Evolutionary conservation across 2,329 filamentous ascomycete species (phyloP).

Genomic region (Dendryphion nanum): DNA sequence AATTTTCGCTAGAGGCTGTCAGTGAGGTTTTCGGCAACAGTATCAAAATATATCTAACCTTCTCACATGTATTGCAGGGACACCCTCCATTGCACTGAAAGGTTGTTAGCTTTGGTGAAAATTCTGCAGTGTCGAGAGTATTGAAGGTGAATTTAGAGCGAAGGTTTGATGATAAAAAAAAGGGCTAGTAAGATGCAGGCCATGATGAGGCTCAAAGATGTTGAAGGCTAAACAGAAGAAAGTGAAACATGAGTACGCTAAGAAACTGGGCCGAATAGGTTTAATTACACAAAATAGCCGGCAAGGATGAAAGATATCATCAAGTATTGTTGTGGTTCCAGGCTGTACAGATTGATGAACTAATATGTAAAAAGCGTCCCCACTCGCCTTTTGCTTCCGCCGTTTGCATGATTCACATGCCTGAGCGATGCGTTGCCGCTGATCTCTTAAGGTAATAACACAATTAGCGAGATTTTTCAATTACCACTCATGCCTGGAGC

Average conservation of each 20-base stretch:
- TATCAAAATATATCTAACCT: conserved; percentile 38
- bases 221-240: background rate
- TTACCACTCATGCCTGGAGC: conserved; percentile 6
- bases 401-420: conserved; percentile 66
- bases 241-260: conserved; percentile 1
- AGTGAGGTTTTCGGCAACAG: conserved; percentile 8
- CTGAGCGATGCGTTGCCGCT: conserved; percentile 62
- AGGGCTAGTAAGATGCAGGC: too few relatives aligned
- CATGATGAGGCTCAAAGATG: too few relatives aligned
- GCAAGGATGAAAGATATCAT: too few relatives aligned
- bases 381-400: conserved; percentile 65
- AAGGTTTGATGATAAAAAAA: too few relatives aligned
- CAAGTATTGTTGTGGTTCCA: too few relatives aligned
- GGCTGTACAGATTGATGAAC: too few relatives aligned
- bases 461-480: conserved; percentile 47
- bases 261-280: conserved; percentile 3
- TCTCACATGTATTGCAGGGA: conserved; percentile 60
- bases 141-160: too few relatives aligned
- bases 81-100: conserved; percentile 58
- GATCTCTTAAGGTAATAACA: too few relatives aligned
- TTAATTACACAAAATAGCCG: too few relatives aligned
- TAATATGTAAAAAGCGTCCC: conserved; percentile 5
- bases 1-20: conserved; percentile 38
- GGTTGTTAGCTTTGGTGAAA: too few relatives aligned
- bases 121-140: too few relatives aligned